Conservation (phyloP, 768 basidiomycete species). For the Pseudohyphozyma bogoriensis region DNA sequence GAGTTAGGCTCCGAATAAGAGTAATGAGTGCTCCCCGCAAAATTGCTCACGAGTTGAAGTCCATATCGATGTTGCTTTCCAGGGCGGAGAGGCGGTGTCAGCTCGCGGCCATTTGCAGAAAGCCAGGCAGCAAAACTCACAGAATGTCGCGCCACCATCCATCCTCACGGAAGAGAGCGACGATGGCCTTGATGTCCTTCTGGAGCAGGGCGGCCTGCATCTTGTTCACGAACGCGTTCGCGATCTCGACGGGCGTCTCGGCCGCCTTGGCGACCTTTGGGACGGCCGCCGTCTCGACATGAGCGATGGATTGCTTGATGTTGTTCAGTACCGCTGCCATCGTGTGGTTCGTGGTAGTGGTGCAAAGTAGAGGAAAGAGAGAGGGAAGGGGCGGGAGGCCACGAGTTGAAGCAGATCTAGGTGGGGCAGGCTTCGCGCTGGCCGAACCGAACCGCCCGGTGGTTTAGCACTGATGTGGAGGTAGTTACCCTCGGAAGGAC, state of each 20-base stretch:
- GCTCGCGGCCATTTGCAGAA: neutral
- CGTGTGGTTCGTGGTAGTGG: neutral
- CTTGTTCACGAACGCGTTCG: conserved; percentile 1
- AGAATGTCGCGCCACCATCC: conserved; percentile 33
- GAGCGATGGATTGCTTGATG: conserved; percentile 11
- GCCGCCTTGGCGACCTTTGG: neutral
- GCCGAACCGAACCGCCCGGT: too few relatives aligned
- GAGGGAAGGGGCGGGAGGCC: neutral
- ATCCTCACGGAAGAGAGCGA: conserved; percentile 24
- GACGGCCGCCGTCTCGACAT: conserved; percentile 4
- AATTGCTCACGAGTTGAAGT: conserved; percentile 27
- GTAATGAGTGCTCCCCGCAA: neutral
- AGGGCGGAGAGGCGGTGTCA: neutral
- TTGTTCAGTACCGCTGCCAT: conserved; percentile 4
- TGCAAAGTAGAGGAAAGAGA: neutral
- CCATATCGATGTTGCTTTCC: conserved; percentile 17
- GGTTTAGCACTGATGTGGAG: too few relatives aligned
- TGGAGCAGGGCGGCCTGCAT: conserved; percentile 16
- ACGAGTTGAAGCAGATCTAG: neutral
- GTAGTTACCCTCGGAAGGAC: too few relatives aligned
- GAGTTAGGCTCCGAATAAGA: neutral
- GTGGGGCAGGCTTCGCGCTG: too few relatives aligned
- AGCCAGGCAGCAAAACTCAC: neutral
- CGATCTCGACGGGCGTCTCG: conserved; percentile 5
- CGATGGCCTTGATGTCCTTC: conserved; percentile 21